Percentiles rank a stretch among this genome's conserved stretches.
Evolutionary conservation across 1,139 yeast genomes (phyloP).

Genomic region (Sugiyamaella castrensis): DNA sequence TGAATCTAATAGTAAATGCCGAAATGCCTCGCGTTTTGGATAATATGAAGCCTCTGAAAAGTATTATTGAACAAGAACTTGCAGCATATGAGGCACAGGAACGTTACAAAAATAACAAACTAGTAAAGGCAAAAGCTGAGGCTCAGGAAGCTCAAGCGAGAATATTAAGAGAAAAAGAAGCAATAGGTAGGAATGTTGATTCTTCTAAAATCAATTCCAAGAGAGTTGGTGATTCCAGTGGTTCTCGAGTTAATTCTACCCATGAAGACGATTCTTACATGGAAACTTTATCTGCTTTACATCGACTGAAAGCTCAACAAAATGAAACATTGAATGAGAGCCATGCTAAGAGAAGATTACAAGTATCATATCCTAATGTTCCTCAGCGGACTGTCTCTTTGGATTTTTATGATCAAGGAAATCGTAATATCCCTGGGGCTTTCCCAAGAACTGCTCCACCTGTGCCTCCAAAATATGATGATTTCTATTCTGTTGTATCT

Average conservation of each 20-base stretch:
- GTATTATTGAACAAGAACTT: conserved; percentile 36
- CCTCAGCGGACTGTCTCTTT: conserved; percentile 11
- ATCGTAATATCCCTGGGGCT: background rate
- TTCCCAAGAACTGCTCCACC: conserved; percentile 17
- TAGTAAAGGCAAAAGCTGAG: conserved; percentile 19
- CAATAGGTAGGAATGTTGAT: background rate
- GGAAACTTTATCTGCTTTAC: conserved; percentile 24
- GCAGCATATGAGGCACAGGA: conserved; percentile 27
- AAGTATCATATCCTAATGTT: conserved; percentile 17
- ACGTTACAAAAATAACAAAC: conserved; percentile 8
- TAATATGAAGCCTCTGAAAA: conserved; percentile 41
- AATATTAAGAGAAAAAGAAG: background rate
- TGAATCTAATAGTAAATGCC: conserved; percentile 25
- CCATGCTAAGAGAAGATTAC: background rate
- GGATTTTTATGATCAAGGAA: conserved; percentile 2
- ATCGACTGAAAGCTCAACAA: conserved; percentile 16
- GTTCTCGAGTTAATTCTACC: background rate
- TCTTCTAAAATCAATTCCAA: background rate
- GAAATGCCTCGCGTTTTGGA: conserved; percentile 38
- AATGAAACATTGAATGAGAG: conserved; percentile 2
- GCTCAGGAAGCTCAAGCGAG: background rate
- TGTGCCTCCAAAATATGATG: conserved; percentile 24
- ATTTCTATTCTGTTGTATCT: conserved; percentile 3
- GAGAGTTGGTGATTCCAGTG: background rate
- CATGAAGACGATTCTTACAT: conserved; percentile 16